Base-by-base conservation (phyloP, 768 basidiomycete genomes). In the Tricholoma saponaceum region DNA sequence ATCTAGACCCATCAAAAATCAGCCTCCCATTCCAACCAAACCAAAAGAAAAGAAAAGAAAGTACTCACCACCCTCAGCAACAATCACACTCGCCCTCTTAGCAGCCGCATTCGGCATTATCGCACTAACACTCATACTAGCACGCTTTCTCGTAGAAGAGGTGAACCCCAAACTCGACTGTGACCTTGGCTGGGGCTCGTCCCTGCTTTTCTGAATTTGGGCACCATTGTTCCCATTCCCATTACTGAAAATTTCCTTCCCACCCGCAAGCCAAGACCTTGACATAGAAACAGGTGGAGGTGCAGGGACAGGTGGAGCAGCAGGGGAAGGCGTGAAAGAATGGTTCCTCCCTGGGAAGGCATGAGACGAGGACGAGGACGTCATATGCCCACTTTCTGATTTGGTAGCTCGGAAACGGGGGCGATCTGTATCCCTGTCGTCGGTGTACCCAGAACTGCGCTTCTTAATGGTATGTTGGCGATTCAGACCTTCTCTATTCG, bases 71-170 rank as follows among this genome's bases (percentile, higher is more conserved):
- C 55, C 63, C 5, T 72, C 64, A 57, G 65, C 60, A 57, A 67
- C 73, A 35, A 79, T 47, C 14, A 68, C 61, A 33, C 80, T 82
- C 1, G 82, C 85, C 33, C 78, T 74, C 56, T 76, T 78, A 0
- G 82, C 82, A 8, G 82, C 80, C 23, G 76, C 74, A 46, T 72
- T 77, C 0, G 84, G 84, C 2, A 75, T 70, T 37, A 84, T 56
- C 4, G 86, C 85, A 60, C 84, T 84, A 2, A 83, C 79, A 8
- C 86, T 87, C 41, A 70, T 74, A 50, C 83, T 85, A 23, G 83
- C 83, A 1, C 81, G 76, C n/a, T 66, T 67, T 43, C 81, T 74
- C 13, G 62, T 65, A 14, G 30, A 65, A 61, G 47, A 44, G 60
- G 74, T 70, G 52, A 67, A 66, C 25, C 70, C 71, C 14, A 75